Conservation (phyloP, 129 eudicot species). For the Chrysanthemum seticuspe region DNA sequence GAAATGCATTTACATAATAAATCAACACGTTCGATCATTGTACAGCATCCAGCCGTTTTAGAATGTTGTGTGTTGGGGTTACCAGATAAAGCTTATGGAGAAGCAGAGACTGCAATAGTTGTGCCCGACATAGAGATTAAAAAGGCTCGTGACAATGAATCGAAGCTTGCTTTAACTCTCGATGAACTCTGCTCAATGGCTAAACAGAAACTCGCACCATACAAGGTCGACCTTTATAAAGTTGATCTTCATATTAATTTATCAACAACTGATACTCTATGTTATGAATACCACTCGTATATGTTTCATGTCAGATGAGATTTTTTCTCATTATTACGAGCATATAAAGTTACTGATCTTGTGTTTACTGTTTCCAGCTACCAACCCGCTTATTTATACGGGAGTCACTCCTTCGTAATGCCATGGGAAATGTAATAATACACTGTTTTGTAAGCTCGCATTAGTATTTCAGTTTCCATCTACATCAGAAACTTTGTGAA, state of each 20-base stretch:
- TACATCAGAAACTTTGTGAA: background rate
- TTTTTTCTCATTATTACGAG: background rate
- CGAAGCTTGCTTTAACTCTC: constrained; percentile 64
- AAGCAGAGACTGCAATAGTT: constrained; percentile 80
- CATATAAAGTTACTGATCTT: background rate
- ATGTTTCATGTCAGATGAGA: too few relatives aligned
- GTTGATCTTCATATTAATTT: background rate
- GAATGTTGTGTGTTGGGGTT: constrained; percentile 97
- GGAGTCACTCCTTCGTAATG: constrained; percentile 99
- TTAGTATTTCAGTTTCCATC: background rate
- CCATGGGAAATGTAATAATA: constrained; percentile 96
- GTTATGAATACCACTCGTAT: too few relatives aligned
- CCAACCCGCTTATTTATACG: constrained; percentile 75
- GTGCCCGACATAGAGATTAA: constrained; percentile 58
- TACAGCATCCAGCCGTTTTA: constrained; percentile 83
- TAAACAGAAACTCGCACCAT: background rate
- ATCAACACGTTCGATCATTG: background rate
- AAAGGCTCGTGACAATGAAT: background rate
- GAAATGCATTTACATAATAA: background rate
- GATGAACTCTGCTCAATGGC: too few relatives aligned
- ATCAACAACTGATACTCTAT: too few relatives aligned
- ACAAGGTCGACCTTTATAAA: constrained; percentile 50
- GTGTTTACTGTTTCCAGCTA: constrained; percentile 42
- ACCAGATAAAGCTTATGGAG: constrained; percentile 82
- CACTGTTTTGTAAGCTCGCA: background rate